Percentiles rank a stretch among this genome's conserved stretches.
Evolutionary conservation across 1,284 basidiomycete genomes (phyloP).

Genomic region (Marasmius tenuissimus): DNA sequence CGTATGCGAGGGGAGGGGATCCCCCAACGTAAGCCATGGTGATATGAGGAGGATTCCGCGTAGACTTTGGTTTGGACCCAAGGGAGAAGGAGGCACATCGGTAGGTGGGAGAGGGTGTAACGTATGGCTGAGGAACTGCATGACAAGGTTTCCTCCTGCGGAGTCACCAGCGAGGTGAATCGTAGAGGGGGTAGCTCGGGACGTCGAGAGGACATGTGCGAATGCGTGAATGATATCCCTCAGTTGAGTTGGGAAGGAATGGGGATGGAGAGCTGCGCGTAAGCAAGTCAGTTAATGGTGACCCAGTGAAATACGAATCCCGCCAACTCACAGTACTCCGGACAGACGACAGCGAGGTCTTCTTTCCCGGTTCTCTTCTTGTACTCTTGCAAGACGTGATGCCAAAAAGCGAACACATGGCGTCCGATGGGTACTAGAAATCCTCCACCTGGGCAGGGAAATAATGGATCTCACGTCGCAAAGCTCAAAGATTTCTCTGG

Average conservation of each 20-base stretch:
- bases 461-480: neutral
- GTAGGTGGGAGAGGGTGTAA: constrained; percentile 20
- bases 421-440: constrained; percentile 8
- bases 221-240: constrained; percentile 31
- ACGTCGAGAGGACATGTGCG: constrained; percentile 34
- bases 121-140: constrained; percentile 41
- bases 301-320: neutral
- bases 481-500: neutral
- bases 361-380: constrained; percentile 8
- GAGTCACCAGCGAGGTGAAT: constrained; percentile 57
- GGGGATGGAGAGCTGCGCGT: constrained; percentile 21
- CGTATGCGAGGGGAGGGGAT: neutral
- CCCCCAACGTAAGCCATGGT: constrained; percentile 10
- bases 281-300: neutral
- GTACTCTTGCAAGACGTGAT: constrained; percentile 14
- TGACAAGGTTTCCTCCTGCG: constrained; percentile 41
- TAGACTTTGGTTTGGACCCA: constrained; percentile 15
- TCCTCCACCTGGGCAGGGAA: constrained; percentile 10
- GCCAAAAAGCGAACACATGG: constrained; percentile 9
- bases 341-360: constrained; percentile 13
- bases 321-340: constrained; percentile 16
- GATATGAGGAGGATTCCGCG: constrained; percentile 22
- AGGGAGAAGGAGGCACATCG: constrained; percentile 3
- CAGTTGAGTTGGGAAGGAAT: constrained; percentile 36
- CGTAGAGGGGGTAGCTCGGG: constrained; percentile 36